Evolutionary conservation across 768 basidiomycete genomes (phyloP).

Genomic region (Plicaturopsis crispa): DNA sequence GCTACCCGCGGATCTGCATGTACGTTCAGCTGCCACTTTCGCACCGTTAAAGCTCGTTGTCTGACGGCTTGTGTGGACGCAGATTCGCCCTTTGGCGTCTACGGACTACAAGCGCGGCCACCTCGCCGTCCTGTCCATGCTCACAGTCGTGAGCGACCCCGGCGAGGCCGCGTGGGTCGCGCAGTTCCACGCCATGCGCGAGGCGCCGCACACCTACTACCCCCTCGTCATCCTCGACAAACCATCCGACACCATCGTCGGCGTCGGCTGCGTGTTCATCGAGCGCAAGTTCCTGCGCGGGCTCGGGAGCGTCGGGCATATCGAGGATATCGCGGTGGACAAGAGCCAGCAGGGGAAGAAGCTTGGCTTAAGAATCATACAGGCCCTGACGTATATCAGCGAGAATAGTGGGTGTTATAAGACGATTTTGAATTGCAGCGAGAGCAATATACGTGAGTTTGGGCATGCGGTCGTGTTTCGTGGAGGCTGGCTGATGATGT

Average conservation of each 20-base stretch:
- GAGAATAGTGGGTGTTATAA: conserved; percentile 85
- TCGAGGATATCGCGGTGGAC: conserved; percentile 96
- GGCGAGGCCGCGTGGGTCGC: conserved; percentile 60
- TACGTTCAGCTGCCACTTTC: conserved; percentile 22
- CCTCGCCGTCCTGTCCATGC: conserved; percentile 68
- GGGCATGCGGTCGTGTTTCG: conserved; percentile 1
- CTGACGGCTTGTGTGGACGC: not conserved
- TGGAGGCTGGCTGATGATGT: conserved; percentile 3
- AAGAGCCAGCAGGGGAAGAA: conserved; percentile 86
- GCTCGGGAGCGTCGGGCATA: conserved; percentile 86
- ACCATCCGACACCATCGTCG: conserved; percentile 72
- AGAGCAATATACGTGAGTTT: conserved; percentile 82
- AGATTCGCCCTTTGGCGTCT: conserved; percentile 88
- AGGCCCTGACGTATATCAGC: conserved; percentile 78
- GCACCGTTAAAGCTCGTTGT: not conserved
- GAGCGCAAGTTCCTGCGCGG: conserved; percentile 93
- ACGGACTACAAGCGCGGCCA: conserved; percentile 81
- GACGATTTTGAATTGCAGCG: conserved; percentile 94
- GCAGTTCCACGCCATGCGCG: conserved; percentile 58
- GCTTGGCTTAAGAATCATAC: conserved; percentile 81
- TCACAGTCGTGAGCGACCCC: conserved; percentile 63
- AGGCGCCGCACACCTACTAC: conserved; percentile 65
- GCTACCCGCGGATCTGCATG: conserved; percentile 62
- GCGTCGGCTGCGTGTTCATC: conserved; percentile 74
- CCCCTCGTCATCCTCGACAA: conserved; percentile 78